Base-by-base conservation (phyloP, 306 rosid genomes). In the Cicer pinnatifidum region DNA sequence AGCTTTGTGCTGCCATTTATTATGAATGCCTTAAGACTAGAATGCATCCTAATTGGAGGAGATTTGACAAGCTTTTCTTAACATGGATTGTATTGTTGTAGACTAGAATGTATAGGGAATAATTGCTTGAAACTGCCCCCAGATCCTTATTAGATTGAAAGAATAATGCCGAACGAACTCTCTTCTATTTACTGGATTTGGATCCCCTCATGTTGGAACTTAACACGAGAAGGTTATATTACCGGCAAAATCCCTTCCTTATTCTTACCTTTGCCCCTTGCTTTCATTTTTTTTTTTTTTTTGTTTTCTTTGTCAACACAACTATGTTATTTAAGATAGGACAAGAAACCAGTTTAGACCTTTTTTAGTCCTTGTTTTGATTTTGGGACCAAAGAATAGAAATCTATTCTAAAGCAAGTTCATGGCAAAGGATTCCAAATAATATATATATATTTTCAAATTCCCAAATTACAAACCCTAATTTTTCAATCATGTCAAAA, bases 51-150 rank as follows among this genome's bases (percentile, higher is more conserved):
- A 58, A 62, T 40, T 64, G 19, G 39, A 61, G 71, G 50, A 64
- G 75, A 77, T 69, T 70, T 50, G 66, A 39, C 56, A 65, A 50
- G 5, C 12, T 78, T 60, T 48, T 60, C 9, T 23, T 38, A 11
- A 16, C 52, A 43, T 11, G 12, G 53, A 56, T 56, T 48, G 53
- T 17, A 50, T 61, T 33, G 43, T 13, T 61, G 57, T 66, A 38
- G 40, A 35, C 40, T 12, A 9, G 64, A 57, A 39, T 59, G 39
- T 46, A 12, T 7, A 6, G 44, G 57, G 66, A 58, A 11, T 71
- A 20, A 44, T 20, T 39, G 48, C 45, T 65, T 58, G 45, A 59
- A 56, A 48, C 71, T 48, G 17, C 17, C 52, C n/a, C 5, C 10
- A 10, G 15, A 28, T 35, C 59, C 52, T 51, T 57, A 41, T 10